A percentile compares a stretch with the other conserved stretches of the same genome.
These are phyloP conservation scores for Arctium minus DNA, from an alignment of 129 eudicot species.

Conservation along the genomic window DNA sequence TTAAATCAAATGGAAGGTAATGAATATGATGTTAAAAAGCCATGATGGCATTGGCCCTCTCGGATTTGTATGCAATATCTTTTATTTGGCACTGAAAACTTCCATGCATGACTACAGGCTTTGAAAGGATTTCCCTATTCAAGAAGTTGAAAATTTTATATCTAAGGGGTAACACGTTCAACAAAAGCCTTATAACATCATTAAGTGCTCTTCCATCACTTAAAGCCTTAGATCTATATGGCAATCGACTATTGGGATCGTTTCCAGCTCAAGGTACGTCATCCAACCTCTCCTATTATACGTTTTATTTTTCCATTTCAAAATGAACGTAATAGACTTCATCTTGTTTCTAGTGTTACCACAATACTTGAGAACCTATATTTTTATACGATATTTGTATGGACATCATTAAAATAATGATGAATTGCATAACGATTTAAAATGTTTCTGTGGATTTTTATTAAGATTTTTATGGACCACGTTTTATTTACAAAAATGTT, in stretches of 20 bases:
- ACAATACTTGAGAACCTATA: too few relatives aligned
- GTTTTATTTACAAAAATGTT: too few relatives aligned
- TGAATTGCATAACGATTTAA: too few relatives aligned
- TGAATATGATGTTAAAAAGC: not conserved
- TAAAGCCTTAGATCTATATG: not conserved
- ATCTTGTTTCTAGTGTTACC: too few relatives aligned
- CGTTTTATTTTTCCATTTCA: too few relatives aligned
- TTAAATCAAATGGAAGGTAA: not conserved
- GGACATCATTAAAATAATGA: too few relatives aligned
- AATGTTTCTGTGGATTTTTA: too few relatives aligned
- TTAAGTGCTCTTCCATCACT: conserved; percentile 1
- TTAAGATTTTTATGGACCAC: too few relatives aligned
- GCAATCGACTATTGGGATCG: not conserved
- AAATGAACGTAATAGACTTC: too few relatives aligned
- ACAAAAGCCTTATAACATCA: conserved; percentile 4
- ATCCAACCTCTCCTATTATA: too few relatives aligned
- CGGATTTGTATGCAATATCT: not conserved
- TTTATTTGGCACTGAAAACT: too few relatives aligned
- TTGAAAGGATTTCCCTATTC: not conserved
- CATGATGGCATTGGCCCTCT: not conserved
- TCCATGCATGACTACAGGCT: not conserved
- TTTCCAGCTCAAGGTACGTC: conserved; percentile 9
- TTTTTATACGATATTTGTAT: too few relatives aligned
- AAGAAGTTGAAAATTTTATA: conserved; percentile 5
- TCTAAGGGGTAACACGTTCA: not conserved